phyloP scores from a whole-genome alignment of 169 alveolate genomes.

The Cryptosporidium xiaoi region DNA sequence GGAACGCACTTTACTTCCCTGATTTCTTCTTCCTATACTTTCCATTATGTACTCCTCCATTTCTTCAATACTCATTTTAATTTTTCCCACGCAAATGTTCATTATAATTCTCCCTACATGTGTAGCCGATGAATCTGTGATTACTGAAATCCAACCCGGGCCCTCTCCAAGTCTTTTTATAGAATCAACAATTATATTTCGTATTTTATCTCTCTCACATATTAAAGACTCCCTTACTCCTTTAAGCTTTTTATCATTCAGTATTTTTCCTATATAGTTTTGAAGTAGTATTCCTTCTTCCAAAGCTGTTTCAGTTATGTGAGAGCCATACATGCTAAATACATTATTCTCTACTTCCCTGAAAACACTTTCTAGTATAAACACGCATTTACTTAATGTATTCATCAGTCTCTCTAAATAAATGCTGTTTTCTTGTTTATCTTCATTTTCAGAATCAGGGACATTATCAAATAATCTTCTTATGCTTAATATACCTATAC shows the following conservation, averaged over 20 bases:
- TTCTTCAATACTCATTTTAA: constrained; percentile 24
- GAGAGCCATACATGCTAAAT: constrained; percentile 51
- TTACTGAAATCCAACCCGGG: constrained; percentile 48
- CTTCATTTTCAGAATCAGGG: background rate
- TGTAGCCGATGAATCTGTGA: constrained; percentile 42
- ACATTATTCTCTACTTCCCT: constrained; percentile 30
- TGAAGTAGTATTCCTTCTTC: constrained; percentile 23
- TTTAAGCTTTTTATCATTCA: background rate
- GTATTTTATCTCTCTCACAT: background rate
- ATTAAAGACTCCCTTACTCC: too few species aligned
- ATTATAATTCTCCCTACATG: constrained; percentile 71
- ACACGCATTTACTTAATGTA: constrained; percentile 3
- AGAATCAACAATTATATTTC: constrained; percentile 1
- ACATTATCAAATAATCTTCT: constrained; percentile 31
- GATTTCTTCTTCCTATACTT: constrained; percentile 60
- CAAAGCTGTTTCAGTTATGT: constrained; percentile 51
- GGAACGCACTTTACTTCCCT: constrained; percentile 23
- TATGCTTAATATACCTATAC: constrained; percentile 48
- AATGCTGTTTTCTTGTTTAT: background rate
- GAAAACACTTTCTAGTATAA: constrained; percentile 14
- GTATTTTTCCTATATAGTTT: background rate
- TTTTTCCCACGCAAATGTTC: constrained; percentile 14
- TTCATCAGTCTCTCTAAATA: constrained; percentile 16
- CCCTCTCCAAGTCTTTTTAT: background rate
- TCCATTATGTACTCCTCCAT: constrained; percentile 41